These are phyloP conservation scores for Xylaria sp. DNA, from an alignment of 2,329 filamentous ascomycete species.

Conservation along the genomic window DNA sequence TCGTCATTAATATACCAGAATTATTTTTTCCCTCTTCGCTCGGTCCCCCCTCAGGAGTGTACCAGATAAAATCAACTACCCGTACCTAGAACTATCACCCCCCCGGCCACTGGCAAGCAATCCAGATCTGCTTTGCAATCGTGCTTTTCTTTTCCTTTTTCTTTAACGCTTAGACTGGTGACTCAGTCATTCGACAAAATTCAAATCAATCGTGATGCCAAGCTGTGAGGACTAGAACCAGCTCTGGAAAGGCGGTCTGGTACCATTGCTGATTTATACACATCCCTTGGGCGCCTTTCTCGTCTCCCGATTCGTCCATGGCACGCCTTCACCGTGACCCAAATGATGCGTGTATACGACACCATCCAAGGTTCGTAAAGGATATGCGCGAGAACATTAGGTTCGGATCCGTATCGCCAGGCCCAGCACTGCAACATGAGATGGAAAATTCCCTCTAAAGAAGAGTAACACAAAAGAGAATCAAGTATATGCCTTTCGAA, in stretches of 20 bases:
- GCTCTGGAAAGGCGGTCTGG: neutral
- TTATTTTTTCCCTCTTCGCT: conserved; percentile 30
- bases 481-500: conserved; percentile 48
- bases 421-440: conserved; percentile 28
- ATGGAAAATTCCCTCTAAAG: conserved; percentile 15
- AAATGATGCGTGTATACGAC: conserved; percentile 6
- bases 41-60: neutral
- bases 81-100: conserved; percentile 6
- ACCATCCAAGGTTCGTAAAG: neutral
- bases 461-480: conserved; percentile 39
- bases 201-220: conserved; percentile 30
- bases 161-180: conserved; percentile 27
- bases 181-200: conserved; percentile 25
- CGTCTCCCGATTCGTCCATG: conserved; percentile 11
- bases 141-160: conserved; percentile 9
- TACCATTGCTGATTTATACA: conserved; percentile 30
- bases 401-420: conserved; percentile 8
- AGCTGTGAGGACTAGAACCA: conserved; percentile 13
- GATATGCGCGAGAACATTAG: conserved; percentile 15
- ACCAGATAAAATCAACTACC: conserved; percentile 24
- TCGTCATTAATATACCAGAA: conserved; percentile 40
- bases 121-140: conserved; percentile 39
- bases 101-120: conserved; percentile 20
- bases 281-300: conserved; percentile 19
- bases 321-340: neutral